phyloP scores from a whole-genome alignment of 176 grass and related monocot species.

The Lolium multiflorum region DNA sequence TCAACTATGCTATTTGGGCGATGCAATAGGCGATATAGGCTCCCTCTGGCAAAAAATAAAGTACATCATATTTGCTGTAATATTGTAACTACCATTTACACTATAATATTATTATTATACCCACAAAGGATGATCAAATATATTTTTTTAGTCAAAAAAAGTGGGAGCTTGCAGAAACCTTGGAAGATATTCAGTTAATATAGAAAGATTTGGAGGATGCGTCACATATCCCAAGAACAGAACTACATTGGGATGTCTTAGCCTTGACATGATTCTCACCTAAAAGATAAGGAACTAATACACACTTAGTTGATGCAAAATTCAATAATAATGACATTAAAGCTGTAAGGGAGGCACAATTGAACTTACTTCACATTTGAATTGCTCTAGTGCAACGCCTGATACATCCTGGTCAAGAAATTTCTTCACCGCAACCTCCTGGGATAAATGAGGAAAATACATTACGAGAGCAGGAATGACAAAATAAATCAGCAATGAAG shows the following conservation, averaged over 20 bases:
- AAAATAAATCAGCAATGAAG: slow-evolving; percentile 31
- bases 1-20: slow-evolving; percentile 77
- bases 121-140: slow-evolving; percentile 29
- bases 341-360: slow-evolving; percentile 19
- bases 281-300: slow-evolving; percentile 48
- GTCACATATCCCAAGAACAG: slow-evolving; percentile 99
- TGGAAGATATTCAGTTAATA: slow-evolving; percentile 94
- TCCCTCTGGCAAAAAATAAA: slow-evolving; percentile 70
- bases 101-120: slow-evolving; percentile 8
- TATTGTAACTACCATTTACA: neutral
- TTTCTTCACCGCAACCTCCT: slow-evolving; percentile 99
- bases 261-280: slow-evolving; percentile 95
- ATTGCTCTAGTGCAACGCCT: slow-evolving; percentile 89
- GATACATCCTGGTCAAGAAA: slow-evolving; percentile 98
- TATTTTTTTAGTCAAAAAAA: slow-evolving; percentile 32
- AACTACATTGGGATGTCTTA: slow-evolving; percentile 98
- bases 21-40: slow-evolving; percentile 96
- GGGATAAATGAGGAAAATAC: slow-evolving; percentile 37
- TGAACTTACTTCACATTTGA: slow-evolving; percentile 95
- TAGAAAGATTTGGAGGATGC: slow-evolving; percentile 96
- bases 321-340: slow-evolving; percentile 21
- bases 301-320: slow-evolving; percentile 37
- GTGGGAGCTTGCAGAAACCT: slow-evolving; percentile 64
- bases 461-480: slow-evolving; percentile 28
- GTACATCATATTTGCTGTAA: slow-evolving; percentile 27